Evolutionary conservation across 192 early-diverging fungal genomes (phyloP).

Genomic region (Umbelopsis isabellina): DNA sequence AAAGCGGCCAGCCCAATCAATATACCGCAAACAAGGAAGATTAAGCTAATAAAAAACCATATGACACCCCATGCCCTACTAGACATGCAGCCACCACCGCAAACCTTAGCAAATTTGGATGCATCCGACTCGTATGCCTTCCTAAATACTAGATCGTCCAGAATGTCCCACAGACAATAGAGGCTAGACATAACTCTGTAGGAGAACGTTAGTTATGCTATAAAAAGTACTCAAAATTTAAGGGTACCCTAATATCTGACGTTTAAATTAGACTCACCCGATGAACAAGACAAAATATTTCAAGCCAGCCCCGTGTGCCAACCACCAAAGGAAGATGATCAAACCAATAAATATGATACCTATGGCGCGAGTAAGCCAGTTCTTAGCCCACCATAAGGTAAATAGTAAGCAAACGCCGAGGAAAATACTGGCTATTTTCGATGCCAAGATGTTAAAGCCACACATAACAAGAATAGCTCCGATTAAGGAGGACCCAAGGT

Average conservation of each 20-base stretch:
- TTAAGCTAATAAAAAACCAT: constrained; percentile 87
- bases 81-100: constrained; percentile 64
- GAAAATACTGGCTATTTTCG: constrained; percentile 85
- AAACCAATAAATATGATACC: constrained; percentile 84
- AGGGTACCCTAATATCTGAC: constrained; percentile 1
- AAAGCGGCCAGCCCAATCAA: constrained; percentile 81
- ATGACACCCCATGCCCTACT: constrained; percentile 87
- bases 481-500: constrained; percentile 86
- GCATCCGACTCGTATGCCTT: constrained; percentile 98
- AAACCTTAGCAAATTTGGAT: constrained; percentile 76
- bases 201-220: not conserved
- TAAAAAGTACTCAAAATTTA: constrained; percentile 4
- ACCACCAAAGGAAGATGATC: constrained; percentile 84
- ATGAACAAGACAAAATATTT: constrained; percentile 94
- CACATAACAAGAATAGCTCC: constrained; percentile 93
- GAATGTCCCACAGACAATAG: constrained; percentile 94
- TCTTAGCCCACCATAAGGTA: constrained; percentile 86
- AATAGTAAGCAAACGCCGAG: constrained; percentile 82
- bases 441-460: constrained; percentile 86
- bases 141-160: constrained; percentile 88
- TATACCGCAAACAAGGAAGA: constrained; percentile 81
- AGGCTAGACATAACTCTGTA: constrained; percentile 88
- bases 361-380: constrained; percentile 83
- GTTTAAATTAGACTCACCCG: constrained; percentile 60
- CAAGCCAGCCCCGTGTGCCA: constrained; percentile 70